Conservation (phyloP, 306 rosid species). For the Ammopiptanthus mongolicus region DNA sequence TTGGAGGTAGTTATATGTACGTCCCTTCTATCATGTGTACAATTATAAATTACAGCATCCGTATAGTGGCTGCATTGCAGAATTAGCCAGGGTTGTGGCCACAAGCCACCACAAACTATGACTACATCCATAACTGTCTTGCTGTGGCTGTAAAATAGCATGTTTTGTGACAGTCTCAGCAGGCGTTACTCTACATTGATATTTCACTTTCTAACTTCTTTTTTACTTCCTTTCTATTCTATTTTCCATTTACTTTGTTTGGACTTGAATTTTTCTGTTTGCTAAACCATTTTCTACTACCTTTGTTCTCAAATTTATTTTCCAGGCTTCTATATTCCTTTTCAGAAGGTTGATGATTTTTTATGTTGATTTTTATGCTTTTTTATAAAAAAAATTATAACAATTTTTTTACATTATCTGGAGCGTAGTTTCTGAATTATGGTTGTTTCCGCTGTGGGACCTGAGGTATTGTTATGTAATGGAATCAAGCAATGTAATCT, state of each 20-base stretch:
- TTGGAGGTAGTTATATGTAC: background rate
- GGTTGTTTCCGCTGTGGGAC: background rate
- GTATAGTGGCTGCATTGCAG: background rate
- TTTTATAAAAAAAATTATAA: too few species aligned
- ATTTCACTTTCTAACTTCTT: background rate
- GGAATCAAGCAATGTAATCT: background rate
- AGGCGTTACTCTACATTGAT: background rate
- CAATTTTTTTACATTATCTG: too few species aligned
- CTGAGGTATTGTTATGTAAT: background rate
- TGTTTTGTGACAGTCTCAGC: background rate
- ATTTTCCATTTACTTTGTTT: background rate
- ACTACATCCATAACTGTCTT: background rate
- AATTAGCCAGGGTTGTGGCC: background rate
- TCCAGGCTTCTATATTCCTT: background rate
- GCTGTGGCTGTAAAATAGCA: background rate
- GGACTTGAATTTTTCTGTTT: background rate
- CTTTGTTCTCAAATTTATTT: background rate
- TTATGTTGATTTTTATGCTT: background rate
- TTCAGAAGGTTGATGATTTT: background rate
- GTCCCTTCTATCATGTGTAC: background rate
- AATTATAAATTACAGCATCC: background rate
- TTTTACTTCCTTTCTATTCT: background rate
- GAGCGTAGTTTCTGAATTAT: background rate
- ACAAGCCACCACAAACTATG: background rate
- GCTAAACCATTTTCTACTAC: background rate